Base-by-base conservation (phyloP, 805 yeast genomes). In the Priceomyces castillae region DNA sequence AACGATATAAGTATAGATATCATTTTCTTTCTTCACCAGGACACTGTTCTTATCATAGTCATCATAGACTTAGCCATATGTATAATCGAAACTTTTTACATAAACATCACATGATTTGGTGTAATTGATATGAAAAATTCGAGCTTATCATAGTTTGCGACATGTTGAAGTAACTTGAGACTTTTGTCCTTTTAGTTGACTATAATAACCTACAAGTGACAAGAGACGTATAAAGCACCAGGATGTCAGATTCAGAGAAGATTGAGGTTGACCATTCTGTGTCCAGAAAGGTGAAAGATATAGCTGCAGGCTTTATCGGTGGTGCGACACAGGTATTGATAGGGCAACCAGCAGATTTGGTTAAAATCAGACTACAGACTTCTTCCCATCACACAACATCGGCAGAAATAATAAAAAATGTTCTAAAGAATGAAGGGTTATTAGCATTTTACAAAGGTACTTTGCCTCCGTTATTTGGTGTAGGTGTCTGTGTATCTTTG, bases 401-500 rank as follows among this genome's bases (percentile, higher is more conserved):
- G 2, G 31, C 57, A 5, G 55, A 61, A 20, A 54, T 71, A 7
- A 65, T 71, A 40, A 57, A 53, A 42, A 60, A 63, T 31, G 76
- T 71, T 18, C 15, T 71, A 12, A 53, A 58, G 23, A 68, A 71
- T 46, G 76, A 71, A 54, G 76, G 76, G 3, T 35, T 64, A 3
- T 51, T 62, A 20, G 75, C 76, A 2, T 71, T 71, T 51, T 71
- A 71, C 52, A 71, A 71, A 46, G 76, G 76, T 4, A 71, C 76
- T 0, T 48, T 70, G 30, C 65, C 76, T 1, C 76, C 76, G 2
- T 56, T 71, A 19, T 58, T 71, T 44, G 76, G 76, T 0, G 76
- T 71, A 4, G 67, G 86, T 0, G 81, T 77, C 1, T 82, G 88
- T 65, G 88, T 82, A 6, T 80, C 85, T 2, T 63, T 81, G 25